Conservation (phyloP, 2,329 filamentous ascomycete species). For the Fusarium veterinarium region DNA sequence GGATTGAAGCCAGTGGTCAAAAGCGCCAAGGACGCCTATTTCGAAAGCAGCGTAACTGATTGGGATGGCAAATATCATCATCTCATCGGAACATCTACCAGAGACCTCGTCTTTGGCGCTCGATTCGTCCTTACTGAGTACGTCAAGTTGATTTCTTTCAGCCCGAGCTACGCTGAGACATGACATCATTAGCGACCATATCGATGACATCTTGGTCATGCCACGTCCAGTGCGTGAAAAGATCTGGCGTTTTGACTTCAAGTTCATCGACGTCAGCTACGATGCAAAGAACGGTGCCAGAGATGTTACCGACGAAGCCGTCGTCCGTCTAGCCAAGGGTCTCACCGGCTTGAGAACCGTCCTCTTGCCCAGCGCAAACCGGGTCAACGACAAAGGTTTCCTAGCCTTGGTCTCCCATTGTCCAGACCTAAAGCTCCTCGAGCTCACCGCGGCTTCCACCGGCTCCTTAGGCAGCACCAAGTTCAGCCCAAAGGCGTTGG, state of each 20-base stretch:
- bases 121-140: background rate
- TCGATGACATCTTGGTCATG: background rate
- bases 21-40: background rate
- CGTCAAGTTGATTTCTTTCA: too few species aligned
- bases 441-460: background rate
- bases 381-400: rapidly evolving
- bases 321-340: background rate
- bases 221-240: background rate
- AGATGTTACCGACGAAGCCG: background rate
- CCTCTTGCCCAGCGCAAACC: background rate
- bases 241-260: background rate
- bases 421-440: background rate
- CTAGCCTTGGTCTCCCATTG: background rate
- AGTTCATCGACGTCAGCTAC: background rate
- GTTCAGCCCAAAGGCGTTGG: background rate
- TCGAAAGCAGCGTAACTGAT: background rate
- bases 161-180: too few species aligned
- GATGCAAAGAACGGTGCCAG: background rate
- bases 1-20: background rate
- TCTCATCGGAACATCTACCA: background rate
- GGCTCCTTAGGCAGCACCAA: rapidly evolving
- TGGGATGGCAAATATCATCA: background rate
- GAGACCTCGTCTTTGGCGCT: background rate
- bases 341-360: background rate
- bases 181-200: background rate